These are phyloP conservation scores for Nicotiana sylvestris DNA, from an alignment of 257 asterid species.

Conservation along the genomic window DNA sequence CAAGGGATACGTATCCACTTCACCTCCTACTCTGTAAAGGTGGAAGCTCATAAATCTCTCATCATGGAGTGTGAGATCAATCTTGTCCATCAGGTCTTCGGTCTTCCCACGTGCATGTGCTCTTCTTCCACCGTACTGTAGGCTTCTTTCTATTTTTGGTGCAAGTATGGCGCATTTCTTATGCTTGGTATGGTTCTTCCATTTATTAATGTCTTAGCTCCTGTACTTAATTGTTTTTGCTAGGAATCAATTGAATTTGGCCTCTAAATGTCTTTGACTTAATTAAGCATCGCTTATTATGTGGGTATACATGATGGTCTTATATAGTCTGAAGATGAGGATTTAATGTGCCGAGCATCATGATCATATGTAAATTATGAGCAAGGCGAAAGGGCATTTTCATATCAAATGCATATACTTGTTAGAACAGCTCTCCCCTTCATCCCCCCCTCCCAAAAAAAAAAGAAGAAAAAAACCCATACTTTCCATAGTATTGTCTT, in stretches of 20 bases:
- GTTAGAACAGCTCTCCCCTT: neutral
- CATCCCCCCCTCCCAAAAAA: no score
- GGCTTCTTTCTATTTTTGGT: neutral
- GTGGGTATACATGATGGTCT: neutral
- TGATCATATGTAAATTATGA: neutral
- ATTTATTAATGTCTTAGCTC: neutral
- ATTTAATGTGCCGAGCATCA: neutral
- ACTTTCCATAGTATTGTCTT: neutral
- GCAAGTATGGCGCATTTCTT: neutral
- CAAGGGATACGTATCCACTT: neutral
- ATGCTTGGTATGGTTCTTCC: neutral
- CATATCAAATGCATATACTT: neutral
- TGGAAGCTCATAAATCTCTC: neutral
- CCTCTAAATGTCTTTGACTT: neutral
- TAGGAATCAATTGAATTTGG: neutral
- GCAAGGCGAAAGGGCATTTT: neutral
- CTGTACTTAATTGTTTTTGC: neutral
- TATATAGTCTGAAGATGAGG: neutral
- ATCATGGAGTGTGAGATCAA: neutral
- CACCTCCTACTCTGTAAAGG: neutral
- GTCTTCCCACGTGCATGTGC: neutral
- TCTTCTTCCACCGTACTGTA: neutral
- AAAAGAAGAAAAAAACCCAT: neutral
- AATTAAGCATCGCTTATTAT: neutral
- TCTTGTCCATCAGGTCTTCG: neutral